These are phyloP conservation scores for Penicillium argentinense DNA, from an alignment of 495 filamentous ascomycete genomes.

Conservation along the genomic window DNA sequence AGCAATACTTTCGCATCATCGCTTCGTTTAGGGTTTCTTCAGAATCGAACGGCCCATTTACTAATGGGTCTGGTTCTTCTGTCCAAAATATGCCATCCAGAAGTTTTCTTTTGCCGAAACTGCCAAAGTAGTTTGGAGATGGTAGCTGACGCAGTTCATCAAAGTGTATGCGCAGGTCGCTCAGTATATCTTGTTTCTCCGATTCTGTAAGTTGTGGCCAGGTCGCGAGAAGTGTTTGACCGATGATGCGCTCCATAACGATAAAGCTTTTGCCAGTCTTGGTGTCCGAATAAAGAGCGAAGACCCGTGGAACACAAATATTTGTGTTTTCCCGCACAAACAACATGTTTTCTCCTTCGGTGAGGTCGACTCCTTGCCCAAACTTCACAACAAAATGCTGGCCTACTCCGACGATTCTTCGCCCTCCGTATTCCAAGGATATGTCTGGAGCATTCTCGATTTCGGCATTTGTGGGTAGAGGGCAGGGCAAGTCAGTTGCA, in stretches of 20 bases:
- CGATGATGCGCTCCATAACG: slow-evolving; percentile 38
- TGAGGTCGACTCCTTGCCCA: slow-evolving; percentile 25
- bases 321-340: slow-evolving; percentile 31
- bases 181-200: slow-evolving; percentile 30
- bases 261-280: slow-evolving; percentile 31
- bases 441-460: too few species aligned
- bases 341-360: slow-evolving; percentile 42
- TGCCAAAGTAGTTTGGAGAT: slow-evolving; percentile 30
- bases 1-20: slow-evolving; percentile 27
- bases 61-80: slow-evolving; percentile 13
- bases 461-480: too few species aligned
- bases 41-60: slow-evolving; percentile 35
- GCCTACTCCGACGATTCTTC: slow-evolving; percentile 26
- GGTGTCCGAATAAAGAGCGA: slow-evolving; percentile 31
- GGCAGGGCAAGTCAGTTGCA: too few species aligned
- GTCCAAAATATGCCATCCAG: slow-evolving; percentile 34
- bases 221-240: slow-evolving; percentile 27
- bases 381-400: slow-evolving; percentile 42
- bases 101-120: slow-evolving; percentile 29
- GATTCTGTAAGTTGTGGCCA: slow-evolving; percentile 28
- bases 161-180: slow-evolving; percentile 28
- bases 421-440: too few species aligned
- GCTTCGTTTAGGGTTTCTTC: slow-evolving; percentile 30
- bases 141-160: slow-evolving; percentile 33
- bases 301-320: slow-evolving; percentile 35